A percentile compares a stretch with the other conserved stretches of the same genome.
These are phyloP conservation scores for Phalaenopsis hybrid DNA, from an alignment of 116 monocot genomes.

Conservation along the genomic window DNA sequence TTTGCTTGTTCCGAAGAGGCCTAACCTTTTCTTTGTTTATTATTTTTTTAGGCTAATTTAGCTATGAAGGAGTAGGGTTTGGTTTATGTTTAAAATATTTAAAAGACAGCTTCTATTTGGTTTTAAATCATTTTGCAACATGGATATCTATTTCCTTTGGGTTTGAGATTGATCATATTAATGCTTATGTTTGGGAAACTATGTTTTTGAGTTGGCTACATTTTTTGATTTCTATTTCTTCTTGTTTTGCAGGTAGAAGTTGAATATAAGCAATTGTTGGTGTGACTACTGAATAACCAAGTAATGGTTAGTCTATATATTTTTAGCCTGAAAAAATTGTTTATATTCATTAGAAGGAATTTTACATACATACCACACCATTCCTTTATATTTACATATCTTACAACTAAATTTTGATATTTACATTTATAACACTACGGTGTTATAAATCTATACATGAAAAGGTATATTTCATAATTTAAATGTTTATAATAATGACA, in stretches of 20 bases:
- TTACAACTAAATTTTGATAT: no score
- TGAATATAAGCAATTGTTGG: neutral
- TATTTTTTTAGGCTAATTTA: neutral
- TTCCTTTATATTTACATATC: no score
- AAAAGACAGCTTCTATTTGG: neutral
- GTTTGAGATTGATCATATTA: neutral
- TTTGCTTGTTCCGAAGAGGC: neutral
- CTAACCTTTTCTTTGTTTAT: neutral
- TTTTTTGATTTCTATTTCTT: neutral
- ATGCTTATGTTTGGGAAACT: neutral
- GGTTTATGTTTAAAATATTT: neutral
- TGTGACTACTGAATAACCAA: neutral
- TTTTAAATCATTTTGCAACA: neutral
- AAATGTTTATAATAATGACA: no score
- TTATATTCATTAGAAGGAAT: neutral
- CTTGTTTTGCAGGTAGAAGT: neutral
- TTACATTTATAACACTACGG: no score
- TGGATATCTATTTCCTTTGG: neutral
- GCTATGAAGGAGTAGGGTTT: neutral
- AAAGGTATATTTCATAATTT: no score
- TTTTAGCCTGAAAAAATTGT: neutral
- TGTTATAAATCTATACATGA: no score
- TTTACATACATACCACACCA: no score
- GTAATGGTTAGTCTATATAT: conserved; percentile 3
- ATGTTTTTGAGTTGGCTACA: neutral